Evolutionary conservation across 257 asterid species (phyloP).

Genomic region (Cynanchum wilfordii): DNA sequence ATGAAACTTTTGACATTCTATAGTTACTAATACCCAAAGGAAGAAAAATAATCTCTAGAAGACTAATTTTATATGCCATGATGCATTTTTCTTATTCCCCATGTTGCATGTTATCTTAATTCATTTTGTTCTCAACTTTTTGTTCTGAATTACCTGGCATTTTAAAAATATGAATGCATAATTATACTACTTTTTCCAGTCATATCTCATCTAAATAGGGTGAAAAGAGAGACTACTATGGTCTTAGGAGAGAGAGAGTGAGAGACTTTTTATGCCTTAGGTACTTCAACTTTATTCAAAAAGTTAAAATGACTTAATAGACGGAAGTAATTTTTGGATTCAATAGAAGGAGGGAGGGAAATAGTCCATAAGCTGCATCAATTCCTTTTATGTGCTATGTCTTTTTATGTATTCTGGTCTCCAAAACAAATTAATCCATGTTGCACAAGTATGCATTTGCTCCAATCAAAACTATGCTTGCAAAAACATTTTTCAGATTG

Average conservation of each 20-base stretch:
- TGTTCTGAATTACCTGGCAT: too few relatives aligned
- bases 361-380: background rate
- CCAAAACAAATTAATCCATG: background rate
- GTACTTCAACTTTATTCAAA: too few relatives aligned
- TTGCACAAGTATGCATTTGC: background rate
- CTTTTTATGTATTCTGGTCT: background rate
- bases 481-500: background rate
- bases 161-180: too few relatives aligned
- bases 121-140: background rate
- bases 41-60: background rate
- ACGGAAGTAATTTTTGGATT: background rate
- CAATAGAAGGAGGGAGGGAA: background rate
- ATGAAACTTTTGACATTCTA: background rate
- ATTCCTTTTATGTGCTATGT: background rate
- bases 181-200: too few relatives aligned
- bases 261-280: too few relatives aligned
- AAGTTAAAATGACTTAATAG: too few relatives aligned
- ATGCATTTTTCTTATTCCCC: too few relatives aligned
- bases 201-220: too few relatives aligned
- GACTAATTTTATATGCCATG: background rate
- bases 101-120: background rate
- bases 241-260: too few relatives aligned
- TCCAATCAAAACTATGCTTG: background rate
- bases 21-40: background rate
- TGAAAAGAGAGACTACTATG: too few relatives aligned